Evolutionary conservation across 352 stramenopile genomes (phyloP).

Genomic region (Pilasporangium apinafurcum): DNA sequence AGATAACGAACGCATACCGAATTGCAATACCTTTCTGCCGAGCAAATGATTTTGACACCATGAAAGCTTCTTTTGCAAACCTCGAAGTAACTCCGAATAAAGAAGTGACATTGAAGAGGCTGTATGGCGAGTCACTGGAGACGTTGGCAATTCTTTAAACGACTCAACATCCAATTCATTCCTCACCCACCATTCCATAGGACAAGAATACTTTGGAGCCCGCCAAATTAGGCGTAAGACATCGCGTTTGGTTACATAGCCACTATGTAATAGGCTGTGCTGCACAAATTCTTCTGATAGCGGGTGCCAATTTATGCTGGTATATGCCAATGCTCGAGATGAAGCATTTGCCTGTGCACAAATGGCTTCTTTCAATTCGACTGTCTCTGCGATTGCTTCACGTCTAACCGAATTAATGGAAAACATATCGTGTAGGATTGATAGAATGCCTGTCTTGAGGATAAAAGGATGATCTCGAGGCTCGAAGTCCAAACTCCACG

Average conservation of each 20-base stretch:
- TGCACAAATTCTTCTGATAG: slow-evolving; percentile 78
- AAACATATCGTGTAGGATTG: slow-evolving; percentile 65
- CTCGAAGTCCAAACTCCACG: slow-evolving; percentile 83
- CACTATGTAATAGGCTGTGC: slow-evolving; percentile 54
- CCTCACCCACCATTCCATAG: slow-evolving; percentile 52
- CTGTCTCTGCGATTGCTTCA: slow-evolving; percentile 23
- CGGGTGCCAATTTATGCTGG: slow-evolving; percentile 68
- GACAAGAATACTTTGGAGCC: slow-evolving; percentile 50
- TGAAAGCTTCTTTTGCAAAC: slow-evolving; percentile 55
- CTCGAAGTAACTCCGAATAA: slow-evolving; percentile 67
- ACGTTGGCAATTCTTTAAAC: neutral
- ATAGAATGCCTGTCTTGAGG: slow-evolving; percentile 72
- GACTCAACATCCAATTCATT: slow-evolving; percentile 24
- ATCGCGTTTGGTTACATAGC: slow-evolving; percentile 76
- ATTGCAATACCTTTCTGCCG: slow-evolving; percentile 51
- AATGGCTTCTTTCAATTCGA: slow-evolving; percentile 10
- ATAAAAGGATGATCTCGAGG: slow-evolving; percentile 75
- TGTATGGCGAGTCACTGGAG: slow-evolving; percentile 36
- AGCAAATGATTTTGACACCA: slow-evolving; percentile 22
- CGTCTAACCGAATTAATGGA: slow-evolving; percentile 51
- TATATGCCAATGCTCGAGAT: slow-evolving; percentile 10
- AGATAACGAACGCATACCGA: slow-evolving; percentile 39
- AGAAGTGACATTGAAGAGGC: slow-evolving; percentile 67
- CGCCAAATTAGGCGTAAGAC: slow-evolving; percentile 57
- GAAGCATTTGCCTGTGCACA: neutral